These are phyloP conservation scores for Mollisiaceae sp. DNA, from an alignment of 2,329 filamentous ascomycete genomes.

Conservation along the genomic window DNA sequence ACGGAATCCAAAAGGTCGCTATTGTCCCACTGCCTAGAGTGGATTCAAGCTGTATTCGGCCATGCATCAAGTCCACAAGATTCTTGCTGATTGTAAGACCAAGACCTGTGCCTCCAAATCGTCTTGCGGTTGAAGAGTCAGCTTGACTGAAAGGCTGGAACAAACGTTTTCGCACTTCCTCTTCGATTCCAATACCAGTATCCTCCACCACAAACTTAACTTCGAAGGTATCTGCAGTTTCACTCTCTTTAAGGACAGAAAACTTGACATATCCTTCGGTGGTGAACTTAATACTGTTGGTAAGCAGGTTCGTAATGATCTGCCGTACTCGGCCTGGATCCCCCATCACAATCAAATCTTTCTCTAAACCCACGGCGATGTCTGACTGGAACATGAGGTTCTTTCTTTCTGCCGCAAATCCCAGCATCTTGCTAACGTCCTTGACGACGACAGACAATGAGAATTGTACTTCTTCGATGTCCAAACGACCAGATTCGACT, in stretches of 20 bases:
- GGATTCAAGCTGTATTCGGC: constrained; percentile 73
- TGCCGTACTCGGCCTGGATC: constrained; percentile 85
- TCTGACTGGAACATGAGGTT: constrained; percentile 74
- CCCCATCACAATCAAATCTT: constrained; percentile 79
- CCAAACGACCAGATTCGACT: constrained; percentile 76
- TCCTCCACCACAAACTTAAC: constrained; percentile 77
- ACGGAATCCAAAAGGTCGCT: constrained; percentile 78
- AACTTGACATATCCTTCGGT: constrained; percentile 71
- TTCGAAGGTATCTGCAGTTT: constrained; percentile 67
- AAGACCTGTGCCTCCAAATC: constrained; percentile 80
- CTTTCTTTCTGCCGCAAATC: constrained; percentile 82
- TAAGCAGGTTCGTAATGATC: constrained; percentile 80
- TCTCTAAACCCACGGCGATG: constrained; percentile 61
- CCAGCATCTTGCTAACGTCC: constrained; percentile 86
- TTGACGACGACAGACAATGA: constrained; percentile 74
- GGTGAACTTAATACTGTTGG: constrained; percentile 79
- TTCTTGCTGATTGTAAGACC: constrained; percentile 84
- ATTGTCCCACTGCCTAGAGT: constrained; percentile 70
- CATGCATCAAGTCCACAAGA: constrained; percentile 78
- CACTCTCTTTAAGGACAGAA: constrained; percentile 65
- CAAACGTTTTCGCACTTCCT: constrained; percentile 72
- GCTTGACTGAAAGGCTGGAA: constrained; percentile 86
- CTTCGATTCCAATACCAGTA: constrained; percentile 81
- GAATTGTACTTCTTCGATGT: constrained; percentile 83
- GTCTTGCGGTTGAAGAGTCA: constrained; percentile 77